Conservation (phyloP, 441 rosid species). For the Hura crepitans region DNA sequence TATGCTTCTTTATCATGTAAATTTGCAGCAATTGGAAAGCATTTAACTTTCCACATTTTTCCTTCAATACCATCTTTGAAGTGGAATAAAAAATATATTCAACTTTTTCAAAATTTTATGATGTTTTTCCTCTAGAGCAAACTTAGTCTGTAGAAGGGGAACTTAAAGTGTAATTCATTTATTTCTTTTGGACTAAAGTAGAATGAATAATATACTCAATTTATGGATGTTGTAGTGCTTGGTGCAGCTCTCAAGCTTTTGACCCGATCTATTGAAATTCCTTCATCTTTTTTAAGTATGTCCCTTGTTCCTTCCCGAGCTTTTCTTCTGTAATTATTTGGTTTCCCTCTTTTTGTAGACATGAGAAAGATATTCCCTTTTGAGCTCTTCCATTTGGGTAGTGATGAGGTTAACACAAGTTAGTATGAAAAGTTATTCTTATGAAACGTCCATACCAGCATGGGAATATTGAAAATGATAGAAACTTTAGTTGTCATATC, state of each 20-base stretch:
- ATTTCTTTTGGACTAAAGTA: not conserved
- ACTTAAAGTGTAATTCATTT: not conserved
- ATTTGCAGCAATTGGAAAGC: not conserved
- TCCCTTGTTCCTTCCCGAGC: not conserved
- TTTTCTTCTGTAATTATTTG: conserved; percentile 15
- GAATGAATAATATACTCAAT: too few relatives aligned
- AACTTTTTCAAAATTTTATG: not conserved
- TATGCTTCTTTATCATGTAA: not conserved
- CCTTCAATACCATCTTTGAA: not conserved
- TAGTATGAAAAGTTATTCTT: conserved; percentile 26
- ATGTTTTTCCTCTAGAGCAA: not conserved
- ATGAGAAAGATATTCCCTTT: conserved; percentile 90
- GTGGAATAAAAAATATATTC: not conserved
- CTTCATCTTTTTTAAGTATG: not conserved
- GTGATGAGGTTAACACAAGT: conserved; percentile 97
- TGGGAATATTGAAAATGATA: not conserved
- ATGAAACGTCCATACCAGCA: not conserved
- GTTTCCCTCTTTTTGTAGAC: conserved; percentile 39
- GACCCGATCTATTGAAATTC: not conserved
- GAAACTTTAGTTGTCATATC: not conserved
- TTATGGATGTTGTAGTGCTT: not conserved
- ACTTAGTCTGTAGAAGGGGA: not conserved
- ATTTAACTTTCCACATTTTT: not conserved
- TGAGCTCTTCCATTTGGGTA: conserved; percentile 95
- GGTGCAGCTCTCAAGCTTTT: not conserved